phyloP scores from a whole-genome alignment of 164 flowering plant genomes.

The Cinnamomum micranthum region DNA sequence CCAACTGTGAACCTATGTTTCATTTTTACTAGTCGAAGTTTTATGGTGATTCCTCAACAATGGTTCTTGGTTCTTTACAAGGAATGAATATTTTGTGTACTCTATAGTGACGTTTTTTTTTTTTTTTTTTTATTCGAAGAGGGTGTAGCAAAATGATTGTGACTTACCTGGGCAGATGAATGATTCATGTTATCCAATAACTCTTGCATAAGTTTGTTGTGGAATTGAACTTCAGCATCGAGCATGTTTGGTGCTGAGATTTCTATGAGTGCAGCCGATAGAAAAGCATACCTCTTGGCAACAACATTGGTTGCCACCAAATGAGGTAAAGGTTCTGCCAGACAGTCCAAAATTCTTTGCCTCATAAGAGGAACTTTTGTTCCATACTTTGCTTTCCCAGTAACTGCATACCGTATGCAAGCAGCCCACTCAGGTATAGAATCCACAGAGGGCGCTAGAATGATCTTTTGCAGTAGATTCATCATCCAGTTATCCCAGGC shows the following conservation, averaged over 20 bases:
- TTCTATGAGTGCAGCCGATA: conserved; percentile 84
- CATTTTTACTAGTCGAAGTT: background rate
- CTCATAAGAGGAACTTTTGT: conserved; percentile 72
- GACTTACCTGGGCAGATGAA: conserved; percentile 90
- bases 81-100: background rate
- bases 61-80: background rate
- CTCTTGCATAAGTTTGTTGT: conserved; percentile 61
- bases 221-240: conserved; percentile 54
- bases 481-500: conserved; percentile 90
- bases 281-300: conserved; percentile 84
- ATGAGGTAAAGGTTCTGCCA: conserved; percentile 70
- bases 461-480: conserved; percentile 56
- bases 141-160: background rate
- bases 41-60: background rate
- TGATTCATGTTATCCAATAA: conserved; percentile 78
- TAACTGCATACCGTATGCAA: conserved; percentile 93
- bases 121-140: background rate
- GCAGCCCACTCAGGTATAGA: conserved; percentile 98
- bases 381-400: conserved; percentile 93
- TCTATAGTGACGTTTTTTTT: background rate
- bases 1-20: background rate
- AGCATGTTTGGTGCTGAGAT: conserved; percentile 77
- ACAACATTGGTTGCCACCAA: conserved; percentile 67
- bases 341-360: conserved; percentile 66
- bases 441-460: conserved; percentile 79